Conservation (phyloP, 2,329 filamentous ascomycete genomes). For the Alternaria alternata region DNA sequence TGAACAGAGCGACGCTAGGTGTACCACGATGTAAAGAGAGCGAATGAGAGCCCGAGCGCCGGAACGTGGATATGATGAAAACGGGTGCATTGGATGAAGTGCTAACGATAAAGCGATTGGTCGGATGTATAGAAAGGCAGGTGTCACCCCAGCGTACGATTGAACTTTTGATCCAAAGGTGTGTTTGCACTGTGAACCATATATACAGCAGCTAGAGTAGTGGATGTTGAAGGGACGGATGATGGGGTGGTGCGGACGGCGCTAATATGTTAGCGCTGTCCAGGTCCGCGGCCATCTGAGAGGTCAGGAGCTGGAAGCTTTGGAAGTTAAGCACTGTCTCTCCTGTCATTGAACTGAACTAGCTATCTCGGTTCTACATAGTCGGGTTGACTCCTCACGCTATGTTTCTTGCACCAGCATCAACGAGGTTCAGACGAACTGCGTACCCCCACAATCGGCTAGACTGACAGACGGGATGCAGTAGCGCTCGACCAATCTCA, state of each 20-base stretch:
- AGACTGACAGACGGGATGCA: neutral
- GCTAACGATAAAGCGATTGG: neutral
- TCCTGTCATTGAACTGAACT: neutral
- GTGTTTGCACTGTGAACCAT: neutral
- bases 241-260: neutral
- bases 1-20: neutral
- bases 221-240: neutral
- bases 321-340: neutral
- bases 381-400: neutral
- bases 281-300: neutral
- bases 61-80: neutral
- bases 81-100: neutral
- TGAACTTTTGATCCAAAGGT: neutral
- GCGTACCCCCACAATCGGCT: constrained; percentile 2
- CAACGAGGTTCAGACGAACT: neutral
- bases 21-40: neutral
- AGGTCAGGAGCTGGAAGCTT: neutral
- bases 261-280: neutral
- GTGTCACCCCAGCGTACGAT: neutral
- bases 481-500: constrained; percentile 17
- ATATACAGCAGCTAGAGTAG: neutral
- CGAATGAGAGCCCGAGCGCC: neutral
- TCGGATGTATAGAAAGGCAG: neutral
- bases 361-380: neutral
- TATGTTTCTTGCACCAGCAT: neutral